These are phyloP conservation scores for Dillenia suffruticosa DNA, from an alignment of 164 flowering plant genomes.

Conservation along the genomic window DNA sequence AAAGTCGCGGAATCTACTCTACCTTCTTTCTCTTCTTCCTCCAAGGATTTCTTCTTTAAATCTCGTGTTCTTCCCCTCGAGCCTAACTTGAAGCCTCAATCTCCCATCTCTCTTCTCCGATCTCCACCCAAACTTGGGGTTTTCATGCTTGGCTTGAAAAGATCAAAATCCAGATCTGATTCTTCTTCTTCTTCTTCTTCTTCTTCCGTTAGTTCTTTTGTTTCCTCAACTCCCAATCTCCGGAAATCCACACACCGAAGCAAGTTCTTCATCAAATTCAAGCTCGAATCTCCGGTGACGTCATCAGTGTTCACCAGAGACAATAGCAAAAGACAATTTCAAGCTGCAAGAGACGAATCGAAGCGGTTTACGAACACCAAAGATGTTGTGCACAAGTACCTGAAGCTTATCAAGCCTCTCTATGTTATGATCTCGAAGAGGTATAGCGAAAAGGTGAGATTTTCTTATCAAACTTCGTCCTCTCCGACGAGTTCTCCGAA, in stretches of 20 bases:
- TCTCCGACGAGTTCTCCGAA: not conserved
- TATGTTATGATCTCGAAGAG: constrained; percentile 59
- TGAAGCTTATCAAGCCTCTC: constrained; percentile 79
- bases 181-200: too few species aligned
- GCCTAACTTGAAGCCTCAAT: constrained; percentile 30
- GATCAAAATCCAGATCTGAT: constrained; percentile 22
- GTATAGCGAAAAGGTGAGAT: constrained; percentile 44
- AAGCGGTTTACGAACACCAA: constrained; percentile 27
- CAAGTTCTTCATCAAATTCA: constrained; percentile 59
- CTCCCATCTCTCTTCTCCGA: constrained; percentile 29
- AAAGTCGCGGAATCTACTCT: constrained; percentile 54
- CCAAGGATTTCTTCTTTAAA: constrained; percentile 69
- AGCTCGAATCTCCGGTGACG: constrained; percentile 60
- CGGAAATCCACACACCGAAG: constrained; percentile 7
- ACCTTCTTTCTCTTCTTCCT: constrained; percentile 50
- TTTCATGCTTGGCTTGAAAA: constrained; percentile 62
- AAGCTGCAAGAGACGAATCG: constrained; percentile 20
- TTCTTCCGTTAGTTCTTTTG: constrained; percentile 1
- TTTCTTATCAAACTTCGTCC: constrained; percentile 29
- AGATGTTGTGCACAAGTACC: constrained; percentile 59
- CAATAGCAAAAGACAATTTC: constrained; percentile 29
- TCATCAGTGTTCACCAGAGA: constrained; percentile 57
- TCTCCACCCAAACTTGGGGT: constrained; percentile 71
- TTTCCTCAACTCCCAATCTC: not conserved
- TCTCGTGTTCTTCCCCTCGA: constrained; percentile 58